phyloP scores from a whole-genome alignment of 306 rosid species.

The Quercus suber region DNA sequence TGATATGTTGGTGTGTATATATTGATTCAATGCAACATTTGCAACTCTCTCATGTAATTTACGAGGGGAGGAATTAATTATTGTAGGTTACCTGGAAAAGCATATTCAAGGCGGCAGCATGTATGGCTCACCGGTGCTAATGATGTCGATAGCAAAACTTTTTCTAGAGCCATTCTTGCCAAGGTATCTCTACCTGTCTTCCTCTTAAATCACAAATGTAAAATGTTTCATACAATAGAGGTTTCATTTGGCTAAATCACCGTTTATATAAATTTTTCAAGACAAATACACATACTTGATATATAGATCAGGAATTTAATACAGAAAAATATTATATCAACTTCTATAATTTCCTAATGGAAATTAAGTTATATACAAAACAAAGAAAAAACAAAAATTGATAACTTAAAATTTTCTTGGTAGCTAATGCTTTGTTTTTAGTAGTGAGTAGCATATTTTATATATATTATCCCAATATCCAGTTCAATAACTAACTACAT shows the following conservation, averaged over 20 bases:
- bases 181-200: conserved; percentile 42
- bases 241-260: too few species aligned
- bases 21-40: too few species aligned
- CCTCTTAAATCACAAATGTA: too few species aligned
- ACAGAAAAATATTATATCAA: too few species aligned
- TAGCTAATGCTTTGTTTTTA: too few species aligned
- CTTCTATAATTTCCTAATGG: too few species aligned
- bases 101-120: conserved; percentile 70
- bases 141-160: conserved; percentile 80
- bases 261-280: too few species aligned
- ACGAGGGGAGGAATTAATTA: background rate
- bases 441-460: background rate
- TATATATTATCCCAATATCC: background rate
- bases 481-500: conserved; percentile 18
- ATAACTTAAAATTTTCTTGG: background rate
- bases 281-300: too few species aligned
- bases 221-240: too few species aligned
- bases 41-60: background rate
- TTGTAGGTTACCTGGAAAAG: conserved; percentile 86
- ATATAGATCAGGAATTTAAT: too few species aligned
- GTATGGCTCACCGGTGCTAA: conserved; percentile 89
- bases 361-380: too few species aligned
- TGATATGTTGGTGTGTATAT: too few species aligned
- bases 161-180: conserved; percentile 91
- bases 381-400: background rate